These are phyloP conservation scores for Ophiostoma ulmi DNA, from an alignment of 2,329 filamentous ascomycete genomes.

Conservation along the genomic window DNA sequence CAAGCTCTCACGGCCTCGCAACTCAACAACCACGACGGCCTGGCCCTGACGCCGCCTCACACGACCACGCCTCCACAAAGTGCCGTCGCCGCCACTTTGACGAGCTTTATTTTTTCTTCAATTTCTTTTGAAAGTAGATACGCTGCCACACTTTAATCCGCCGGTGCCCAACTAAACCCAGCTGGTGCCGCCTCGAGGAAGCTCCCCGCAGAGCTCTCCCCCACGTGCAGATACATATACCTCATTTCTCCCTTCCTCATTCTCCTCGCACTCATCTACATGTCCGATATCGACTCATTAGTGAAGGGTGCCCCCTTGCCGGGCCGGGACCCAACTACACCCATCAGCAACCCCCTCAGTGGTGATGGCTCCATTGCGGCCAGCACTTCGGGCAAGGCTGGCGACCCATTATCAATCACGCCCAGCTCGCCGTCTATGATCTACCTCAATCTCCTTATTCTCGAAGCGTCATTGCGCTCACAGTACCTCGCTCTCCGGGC, in stretches of 20 bases:
- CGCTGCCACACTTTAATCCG: no score
- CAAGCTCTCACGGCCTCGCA: constrained; percentile 10
- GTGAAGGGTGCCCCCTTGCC: constrained; percentile 82
- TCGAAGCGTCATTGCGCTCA: constrained; percentile 86
- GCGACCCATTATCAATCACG: constrained; percentile 71
- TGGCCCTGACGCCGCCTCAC: constrained; percentile 11
- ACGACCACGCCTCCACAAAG: neutral
- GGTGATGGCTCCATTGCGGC: constrained; percentile 40
- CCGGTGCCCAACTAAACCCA: neutral
- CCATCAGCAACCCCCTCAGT: constrained; percentile 5
- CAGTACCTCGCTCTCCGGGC: constrained; percentile 90
- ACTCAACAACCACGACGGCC: neutral
- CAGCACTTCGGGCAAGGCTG: constrained; percentile 43
- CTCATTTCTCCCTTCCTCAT: neutral
- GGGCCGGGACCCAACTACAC: constrained; percentile 28
- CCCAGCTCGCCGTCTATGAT: constrained; percentile 94
- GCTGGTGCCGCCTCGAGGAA: neutral
- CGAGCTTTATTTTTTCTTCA: neutral
- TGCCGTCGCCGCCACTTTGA: neutral
- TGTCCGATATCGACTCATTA: constrained; percentile 67
- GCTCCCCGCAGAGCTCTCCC: constrained; percentile 4
- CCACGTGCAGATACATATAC: neutral
- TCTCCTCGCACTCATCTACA: neutral
- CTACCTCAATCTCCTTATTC: constrained; percentile 94
- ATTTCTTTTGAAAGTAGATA: neutral